A percentile compares a stretch with the other conserved stretches of the same genome.
These are phyloP conservation scores for Borealophlyctis nickersoniae DNA, from an alignment of 192 early-diverging fungal genomes.

Conservation along the genomic window DNA sequence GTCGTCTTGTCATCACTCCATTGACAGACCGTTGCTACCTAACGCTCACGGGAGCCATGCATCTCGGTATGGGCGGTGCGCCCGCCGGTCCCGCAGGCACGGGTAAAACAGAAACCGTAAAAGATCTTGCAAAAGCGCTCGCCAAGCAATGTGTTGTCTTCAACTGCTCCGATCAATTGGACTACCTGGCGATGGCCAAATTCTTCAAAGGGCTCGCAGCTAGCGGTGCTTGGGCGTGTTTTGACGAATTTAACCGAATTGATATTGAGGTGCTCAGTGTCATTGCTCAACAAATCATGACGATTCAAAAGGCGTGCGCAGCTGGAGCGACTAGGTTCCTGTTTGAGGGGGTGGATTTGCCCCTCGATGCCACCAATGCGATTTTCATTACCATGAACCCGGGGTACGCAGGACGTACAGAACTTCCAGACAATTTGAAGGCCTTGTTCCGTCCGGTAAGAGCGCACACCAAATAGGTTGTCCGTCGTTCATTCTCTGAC, in stretches of 20 bases:
- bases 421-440: constrained; percentile 60
- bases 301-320: constrained; percentile 55
- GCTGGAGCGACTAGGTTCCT: constrained; percentile 50
- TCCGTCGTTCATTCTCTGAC: background rate
- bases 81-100: constrained; percentile 61
- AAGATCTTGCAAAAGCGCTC: constrained; percentile 58
- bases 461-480: too few relatives aligned
- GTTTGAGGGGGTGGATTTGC: constrained; percentile 59
- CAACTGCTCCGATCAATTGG: constrained; percentile 63
- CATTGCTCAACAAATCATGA: constrained; percentile 62
- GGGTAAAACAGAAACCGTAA: constrained; percentile 61
- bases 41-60: constrained; percentile 58
- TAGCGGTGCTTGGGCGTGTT: constrained; percentile 63
- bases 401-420: constrained; percentile 61
- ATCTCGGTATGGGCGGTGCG: constrained; percentile 62
- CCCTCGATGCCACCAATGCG: constrained; percentile 55
- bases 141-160: constrained; percentile 66
- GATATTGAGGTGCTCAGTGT: constrained; percentile 64
- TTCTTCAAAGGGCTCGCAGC: constrained; percentile 61
- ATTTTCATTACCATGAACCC: constrained; percentile 68
- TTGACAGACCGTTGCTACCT: constrained; percentile 60
- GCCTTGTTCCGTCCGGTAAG: constrained; percentile 59
- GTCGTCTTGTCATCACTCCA: constrained; percentile 58
- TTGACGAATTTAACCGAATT: constrained; percentile 65
- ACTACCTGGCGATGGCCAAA: constrained; percentile 63